These are phyloP conservation scores for Blastomyces parvus DNA, from an alignment of 2,329 filamentous ascomycete genomes.

Conservation along the genomic window DNA sequence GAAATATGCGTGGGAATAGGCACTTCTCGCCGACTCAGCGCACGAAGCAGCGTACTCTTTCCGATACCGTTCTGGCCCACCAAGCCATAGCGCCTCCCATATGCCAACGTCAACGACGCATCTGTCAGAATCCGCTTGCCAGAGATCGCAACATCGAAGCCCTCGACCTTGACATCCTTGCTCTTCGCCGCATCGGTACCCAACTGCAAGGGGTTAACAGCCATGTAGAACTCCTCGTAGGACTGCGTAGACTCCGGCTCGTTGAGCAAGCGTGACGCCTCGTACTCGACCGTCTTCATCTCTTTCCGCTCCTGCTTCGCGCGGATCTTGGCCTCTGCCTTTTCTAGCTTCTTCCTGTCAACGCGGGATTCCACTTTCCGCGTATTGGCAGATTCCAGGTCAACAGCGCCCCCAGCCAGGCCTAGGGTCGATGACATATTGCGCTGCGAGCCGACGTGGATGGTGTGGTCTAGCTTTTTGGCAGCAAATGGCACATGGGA, in stretches of 20 bases:
- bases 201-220: conserved; percentile 90
- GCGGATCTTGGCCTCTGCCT: conserved; percentile 93
- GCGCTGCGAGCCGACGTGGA: conserved; percentile 85
- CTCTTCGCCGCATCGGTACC: conserved; percentile 71
- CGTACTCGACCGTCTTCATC: conserved; percentile 97
- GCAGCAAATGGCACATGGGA: conserved; percentile 65
- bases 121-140: conserved; percentile 83
- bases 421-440: conserved; percentile 96
- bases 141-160: conserved; percentile 86
- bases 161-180: conserved; percentile 98
- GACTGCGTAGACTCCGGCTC: conserved; percentile 74
- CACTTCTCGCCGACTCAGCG: conserved; percentile 84
- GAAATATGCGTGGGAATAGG: conserved; percentile 95
- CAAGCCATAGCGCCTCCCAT: conserved; percentile 88
- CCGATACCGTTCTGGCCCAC: conserved; percentile 99
- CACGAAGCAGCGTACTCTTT: conserved; percentile 88
- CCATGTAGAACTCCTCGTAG: conserved; percentile 99
- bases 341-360: conserved; percentile 97
- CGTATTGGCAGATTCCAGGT: conserved; percentile 84
- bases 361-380: conserved; percentile 96
- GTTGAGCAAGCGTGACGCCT: conserved; percentile 81
- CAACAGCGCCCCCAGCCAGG: conserved; percentile 71
- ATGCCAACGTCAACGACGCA: conserved; percentile 80
- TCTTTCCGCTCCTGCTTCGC: conserved; percentile 98
- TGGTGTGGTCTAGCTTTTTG: conserved; percentile 81